phyloP scores from a whole-genome alignment of 1,284 basidiomycete species.

The Irpex sp. region DNA sequence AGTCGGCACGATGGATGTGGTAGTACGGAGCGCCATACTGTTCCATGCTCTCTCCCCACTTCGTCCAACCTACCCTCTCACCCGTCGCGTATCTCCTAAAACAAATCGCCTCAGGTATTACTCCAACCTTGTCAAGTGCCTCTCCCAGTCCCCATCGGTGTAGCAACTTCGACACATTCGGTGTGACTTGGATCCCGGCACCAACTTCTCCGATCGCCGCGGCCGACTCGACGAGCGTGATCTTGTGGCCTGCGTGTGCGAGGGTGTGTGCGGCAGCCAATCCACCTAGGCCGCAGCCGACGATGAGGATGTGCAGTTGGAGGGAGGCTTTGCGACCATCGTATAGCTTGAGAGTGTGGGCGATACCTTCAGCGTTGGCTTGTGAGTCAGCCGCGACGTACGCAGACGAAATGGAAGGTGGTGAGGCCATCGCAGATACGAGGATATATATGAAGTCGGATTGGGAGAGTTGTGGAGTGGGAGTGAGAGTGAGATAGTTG shows the following conservation, averaged over 20 bases:
- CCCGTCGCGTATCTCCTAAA: slow-evolving; percentile 37
- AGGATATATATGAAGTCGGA: too few species aligned
- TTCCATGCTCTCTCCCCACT: slow-evolving; percentile 32
- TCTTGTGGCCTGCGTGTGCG: slow-evolving; percentile 38
- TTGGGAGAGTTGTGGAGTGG: too few species aligned
- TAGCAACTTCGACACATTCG: slow-evolving; percentile 38
- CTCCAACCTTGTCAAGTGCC: slow-evolving; percentile 29
- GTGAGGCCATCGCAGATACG: not conserved
- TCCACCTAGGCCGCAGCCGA: slow-evolving; percentile 45
- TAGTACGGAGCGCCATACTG: slow-evolving; percentile 43
- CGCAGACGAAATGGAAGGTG: not conserved
- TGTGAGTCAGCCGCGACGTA: slow-evolving; percentile 11
- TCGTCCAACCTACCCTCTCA: slow-evolving; percentile 37
- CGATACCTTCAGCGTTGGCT: slow-evolving; percentile 17
- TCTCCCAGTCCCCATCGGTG: slow-evolving; percentile 37
- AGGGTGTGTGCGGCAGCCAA: slow-evolving; percentile 40
- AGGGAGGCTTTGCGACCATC: slow-evolving; percentile 27
- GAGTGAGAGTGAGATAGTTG: not conserved
- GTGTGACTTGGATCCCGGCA: slow-evolving; percentile 47
- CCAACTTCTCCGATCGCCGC: slow-evolving; percentile 40
- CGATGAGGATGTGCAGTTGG: slow-evolving; percentile 36
- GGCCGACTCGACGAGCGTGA: slow-evolving; percentile 41
- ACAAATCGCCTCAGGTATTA: slow-evolving; percentile 36
- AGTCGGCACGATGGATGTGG: slow-evolving; percentile 52
- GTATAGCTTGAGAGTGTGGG: slow-evolving; percentile 18